Base-by-base conservation (phyloP, 2,329 filamentous ascomycete species). In the Apiospora kogelbergensis region DNA sequence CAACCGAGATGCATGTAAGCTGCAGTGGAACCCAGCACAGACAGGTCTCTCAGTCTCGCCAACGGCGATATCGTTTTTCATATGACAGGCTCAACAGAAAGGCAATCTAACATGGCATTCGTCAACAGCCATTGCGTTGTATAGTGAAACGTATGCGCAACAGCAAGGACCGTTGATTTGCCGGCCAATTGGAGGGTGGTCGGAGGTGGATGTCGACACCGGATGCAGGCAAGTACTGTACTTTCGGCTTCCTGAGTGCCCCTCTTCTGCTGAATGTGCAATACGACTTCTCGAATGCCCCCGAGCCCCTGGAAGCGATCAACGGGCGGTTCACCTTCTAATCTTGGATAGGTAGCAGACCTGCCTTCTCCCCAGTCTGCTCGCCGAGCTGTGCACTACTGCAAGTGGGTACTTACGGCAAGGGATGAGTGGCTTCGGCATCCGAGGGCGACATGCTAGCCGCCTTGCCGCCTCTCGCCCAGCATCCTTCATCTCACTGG, bases 1-100 rank as follows among this genome's bases (percentile, higher is more conserved):
- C n/a, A 60, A 37, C 53, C 53, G 53, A 60, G 53, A 60, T 60
- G 53, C 30, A 60, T n/a, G 53, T 60, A 60, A 60, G 53, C 26
- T 60, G 53, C 53, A 37, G 53, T 60, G 53, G 53, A 37, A 60
- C 53, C 53, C 30, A 37, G 53, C 53, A 37, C 48, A 11, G 10
- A 24, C 45, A 33, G 48, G 33, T 11, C 53, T 33, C 30, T 37
- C n/a, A 37, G 7, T 60, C 53, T 60, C 20, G 9, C 30, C 53
- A 60, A 60, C 30, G 30, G 5, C 30, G 53, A 33, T 37, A 37
- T 60, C 20, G 53, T n/a, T 37, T 4, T 5, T 22, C 53, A n/a
- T 17, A 22, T 37, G 11, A 60, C 26, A 17, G 53, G 30, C 53
- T 60, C 53, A 37, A 60, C 53, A 60, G 53, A 60, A 60, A 60